Percentiles rank a stretch among this genome's conserved stretches.
Evolutionary conservation across 169 alveolate genomes (phyloP).

Genomic region (Plasmodium chabaudi): DNA sequence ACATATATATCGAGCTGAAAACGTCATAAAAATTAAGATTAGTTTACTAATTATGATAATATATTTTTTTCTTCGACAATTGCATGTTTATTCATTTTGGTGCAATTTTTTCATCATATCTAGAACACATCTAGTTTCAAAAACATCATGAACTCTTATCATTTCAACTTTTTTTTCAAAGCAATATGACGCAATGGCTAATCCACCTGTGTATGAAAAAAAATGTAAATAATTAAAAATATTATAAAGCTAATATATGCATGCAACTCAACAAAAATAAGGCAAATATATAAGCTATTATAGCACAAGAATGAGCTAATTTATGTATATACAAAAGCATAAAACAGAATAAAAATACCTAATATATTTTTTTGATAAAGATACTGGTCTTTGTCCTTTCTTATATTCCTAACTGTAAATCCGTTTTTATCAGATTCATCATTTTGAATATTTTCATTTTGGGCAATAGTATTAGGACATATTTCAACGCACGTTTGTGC

Average conservation of each 20-base stretch:
- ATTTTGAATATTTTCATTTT: no score
- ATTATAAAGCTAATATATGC: constrained; percentile 2
- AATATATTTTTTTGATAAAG: constrained; percentile 55
- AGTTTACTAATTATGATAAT: no score
- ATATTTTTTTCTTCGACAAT: no score
- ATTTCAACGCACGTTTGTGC: neutral
- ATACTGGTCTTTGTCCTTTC: constrained; percentile 49
- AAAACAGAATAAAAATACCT: constrained; percentile 3
- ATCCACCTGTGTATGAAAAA: constrained; percentile 21
- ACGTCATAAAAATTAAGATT: no score
- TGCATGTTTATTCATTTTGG: neutral
- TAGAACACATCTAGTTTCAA: constrained; percentile 57
- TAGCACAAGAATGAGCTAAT: neutral
- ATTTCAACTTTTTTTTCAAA: constrained; percentile 57
- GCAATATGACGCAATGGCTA: constrained; percentile 62
- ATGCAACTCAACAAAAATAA: neutral
- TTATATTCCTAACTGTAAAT: constrained; percentile 29
- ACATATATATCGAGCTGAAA: no score
- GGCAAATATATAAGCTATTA: no score
- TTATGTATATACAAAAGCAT: neutral
- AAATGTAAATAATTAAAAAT: neutral
- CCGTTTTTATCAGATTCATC: constrained; percentile 3
- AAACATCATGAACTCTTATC: constrained; percentile 67
- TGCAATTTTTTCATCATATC: constrained; percentile 49
- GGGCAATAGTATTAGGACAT: no score